These are phyloP conservation scores for Candida taoyuanica DNA, from an alignment of 805 yeast species.

Conservation along the genomic window DNA sequence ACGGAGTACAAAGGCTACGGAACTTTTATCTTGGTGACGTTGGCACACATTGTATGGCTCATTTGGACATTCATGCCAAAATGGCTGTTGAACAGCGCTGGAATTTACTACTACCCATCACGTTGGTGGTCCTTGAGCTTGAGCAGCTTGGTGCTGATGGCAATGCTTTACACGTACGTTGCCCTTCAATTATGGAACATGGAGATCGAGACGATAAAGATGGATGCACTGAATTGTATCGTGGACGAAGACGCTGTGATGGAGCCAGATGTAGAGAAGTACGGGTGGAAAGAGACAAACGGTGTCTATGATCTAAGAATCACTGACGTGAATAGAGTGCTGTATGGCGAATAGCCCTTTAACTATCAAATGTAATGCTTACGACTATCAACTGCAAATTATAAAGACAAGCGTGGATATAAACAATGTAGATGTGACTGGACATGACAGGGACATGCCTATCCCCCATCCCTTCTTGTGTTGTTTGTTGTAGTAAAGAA, in stretches of 20 bases:
- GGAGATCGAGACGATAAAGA: conserved; percentile 62
- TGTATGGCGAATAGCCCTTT: conserved; percentile 35
- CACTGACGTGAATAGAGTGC: conserved; percentile 57
- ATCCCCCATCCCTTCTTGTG: too few species aligned
- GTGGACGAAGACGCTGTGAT: conserved; percentile 54
- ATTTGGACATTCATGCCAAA: conserved; percentile 77
- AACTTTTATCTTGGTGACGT: conserved; percentile 61
- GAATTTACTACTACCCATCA: conserved; percentile 74
- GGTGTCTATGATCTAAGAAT: conserved; percentile 88
- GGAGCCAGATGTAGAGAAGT: conserved; percentile 28
- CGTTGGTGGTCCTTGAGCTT: conserved; percentile 87
- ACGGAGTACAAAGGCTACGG: conserved; percentile 90
- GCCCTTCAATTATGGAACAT: conserved; percentile 68
- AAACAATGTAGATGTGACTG: too few species aligned
- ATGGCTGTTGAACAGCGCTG: conserved; percentile 42
- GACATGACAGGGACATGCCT: neutral
- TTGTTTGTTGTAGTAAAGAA: too few species aligned
- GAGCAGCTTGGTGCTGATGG: conserved; percentile 66
- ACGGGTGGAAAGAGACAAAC: conserved; percentile 57
- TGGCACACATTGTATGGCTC: conserved; percentile 51
- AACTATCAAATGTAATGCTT: neutral
- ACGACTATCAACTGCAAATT: neutral
- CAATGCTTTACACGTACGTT: conserved; percentile 68
- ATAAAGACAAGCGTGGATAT: too few species aligned
- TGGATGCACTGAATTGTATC: conserved; percentile 58